Percentiles rank a stretch among this genome's conserved stretches.
These are phyloP conservation scores for Acacia crassicarpa DNA, from an alignment of 306 rosid species.

Conservation along the genomic window DNA sequence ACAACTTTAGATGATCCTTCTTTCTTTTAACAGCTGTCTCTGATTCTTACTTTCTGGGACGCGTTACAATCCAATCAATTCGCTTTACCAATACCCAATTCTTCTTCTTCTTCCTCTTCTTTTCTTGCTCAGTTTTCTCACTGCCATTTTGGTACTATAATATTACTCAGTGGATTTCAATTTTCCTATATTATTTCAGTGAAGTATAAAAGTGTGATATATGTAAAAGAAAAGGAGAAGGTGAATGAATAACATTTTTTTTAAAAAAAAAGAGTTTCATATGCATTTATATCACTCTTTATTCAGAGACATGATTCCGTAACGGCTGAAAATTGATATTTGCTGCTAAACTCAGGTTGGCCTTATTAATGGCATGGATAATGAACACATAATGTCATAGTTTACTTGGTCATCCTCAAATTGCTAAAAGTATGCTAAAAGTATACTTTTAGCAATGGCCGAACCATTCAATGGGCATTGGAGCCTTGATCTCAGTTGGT, in stretches of 20 bases:
- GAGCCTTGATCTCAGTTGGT: no score
- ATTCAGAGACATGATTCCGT: background rate
- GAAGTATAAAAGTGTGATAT: background rate
- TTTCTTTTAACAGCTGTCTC: constrained; percentile 6
- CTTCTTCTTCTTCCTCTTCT: no score
- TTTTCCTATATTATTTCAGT: background rate
- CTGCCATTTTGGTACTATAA: background rate
- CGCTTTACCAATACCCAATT: background rate
- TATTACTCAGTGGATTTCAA: background rate
- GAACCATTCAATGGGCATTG: no score
- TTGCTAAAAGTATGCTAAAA: no score
- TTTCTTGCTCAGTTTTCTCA: background rate
- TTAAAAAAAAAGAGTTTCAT: no score
- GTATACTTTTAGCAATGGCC: no score
- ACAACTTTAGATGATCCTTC: background rate
- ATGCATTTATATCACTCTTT: no score
- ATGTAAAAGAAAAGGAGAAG: background rate
- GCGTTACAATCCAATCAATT: background rate
- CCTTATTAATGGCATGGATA: background rate
- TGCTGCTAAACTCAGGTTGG: background rate
- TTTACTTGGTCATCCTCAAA: background rate
- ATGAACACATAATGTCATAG: background rate
- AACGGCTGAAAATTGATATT: background rate
- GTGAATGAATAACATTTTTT: background rate
- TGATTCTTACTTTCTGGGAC: background rate